Base-by-base conservation (phyloP, 345 rosid genomes). In the Reutealis trisperma region DNA sequence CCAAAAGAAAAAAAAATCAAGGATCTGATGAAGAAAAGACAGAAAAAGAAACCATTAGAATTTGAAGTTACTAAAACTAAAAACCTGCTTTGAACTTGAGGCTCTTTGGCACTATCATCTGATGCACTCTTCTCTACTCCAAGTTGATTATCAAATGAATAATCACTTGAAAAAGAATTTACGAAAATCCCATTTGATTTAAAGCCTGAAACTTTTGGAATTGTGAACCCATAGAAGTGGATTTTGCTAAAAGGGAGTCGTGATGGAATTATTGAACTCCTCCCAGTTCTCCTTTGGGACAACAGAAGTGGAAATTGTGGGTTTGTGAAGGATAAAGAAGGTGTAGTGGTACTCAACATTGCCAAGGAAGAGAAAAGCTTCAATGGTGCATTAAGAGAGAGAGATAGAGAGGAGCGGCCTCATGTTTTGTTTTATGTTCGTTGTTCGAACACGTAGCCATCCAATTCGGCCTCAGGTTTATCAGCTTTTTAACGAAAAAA, bases 21-120 rank as follows among this genome's bases (percentile, higher is more conserved):
- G n/a, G 58, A 4, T 1, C 49, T 7, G 32, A 37, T 47, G 21
- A 75, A n/a, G 8, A 73, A 76, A 51, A 27, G 15, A 8, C 45
- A 24, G 24, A 58, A 18, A 37, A 34, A 2, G 22, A 10, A 2
- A 63, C 25, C 44, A 11, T 9, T 16, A 1, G 25, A 71, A 49
- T 65, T 18, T 27, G 19, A 22, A 75, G 32, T 8, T n/a, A 65
- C n/a, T 63, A 13, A n/a, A 65, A 12, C 25, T 42, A 32, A 55
- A 55, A 76, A 89, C 96, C 92, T 51, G 92, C 81, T 89, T 77
- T 74, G 84, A 74, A 85, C 86, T 76, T 76, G 79, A 30, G 83
- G 84, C 34, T 47, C 74, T 10, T 67, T 75, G 60, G 71, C 37
- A 44, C 7, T 66, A 32, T 58, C 65, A 52, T 69, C 64, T 44